Evolutionary conservation across 805 yeast genomes (phyloP), one percentile per base, ranked within the genome.

Genomic region (Aciculoconidium aculeatum): DNA sequence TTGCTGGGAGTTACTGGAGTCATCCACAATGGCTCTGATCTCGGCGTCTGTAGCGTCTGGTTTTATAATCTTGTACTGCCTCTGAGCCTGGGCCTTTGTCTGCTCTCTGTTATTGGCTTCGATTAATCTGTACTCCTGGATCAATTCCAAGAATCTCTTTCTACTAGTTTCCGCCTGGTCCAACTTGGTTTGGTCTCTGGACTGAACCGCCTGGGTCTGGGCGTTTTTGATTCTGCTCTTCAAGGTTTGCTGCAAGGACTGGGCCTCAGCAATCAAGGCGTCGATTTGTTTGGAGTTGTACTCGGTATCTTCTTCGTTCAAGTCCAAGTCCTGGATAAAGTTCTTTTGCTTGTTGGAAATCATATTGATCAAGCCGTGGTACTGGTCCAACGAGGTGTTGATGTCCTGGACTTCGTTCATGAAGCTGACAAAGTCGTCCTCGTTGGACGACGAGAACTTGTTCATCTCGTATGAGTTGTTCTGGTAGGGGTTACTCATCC

Each of bases 151-250:
- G 55, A 92, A 92, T 52, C 81, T 77, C 49, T 77, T 78, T 67
- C 94, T 82, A 32, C 81, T 72, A 50, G 81, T 81, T 55, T 88
- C 95, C 24, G 94, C 94, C 65, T 92, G 97, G 37, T 83, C 84
- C 50, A 77, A 76, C 58, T 85, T 86, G 47, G 92, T 83, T 25
- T 75, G 63, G 62, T 87, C 95, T 24, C 48, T 47, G 31, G 55
- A 46, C 29, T 67, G 70, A 26, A 72, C 72, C 21, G 84, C 80
- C 30, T 69, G 67, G 39, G 77, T 71, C 58, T 85, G 94, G 30
- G 84, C 78, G 37, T 70, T 63, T 56, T 85, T 84, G 55, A 92
- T 80, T 49, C 85, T 72, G 37, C 67, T 58, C 59, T 85, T 88
- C 53, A 92, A 75, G 33, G 72, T 69, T 39, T 71, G 69, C 51